A percentile compares a stretch with the other conserved stretches of the same genome.
These are phyloP conservation scores for Lactarius vividus DNA, from an alignment of 768 basidiomycete genomes.

Conservation along the genomic window DNA sequence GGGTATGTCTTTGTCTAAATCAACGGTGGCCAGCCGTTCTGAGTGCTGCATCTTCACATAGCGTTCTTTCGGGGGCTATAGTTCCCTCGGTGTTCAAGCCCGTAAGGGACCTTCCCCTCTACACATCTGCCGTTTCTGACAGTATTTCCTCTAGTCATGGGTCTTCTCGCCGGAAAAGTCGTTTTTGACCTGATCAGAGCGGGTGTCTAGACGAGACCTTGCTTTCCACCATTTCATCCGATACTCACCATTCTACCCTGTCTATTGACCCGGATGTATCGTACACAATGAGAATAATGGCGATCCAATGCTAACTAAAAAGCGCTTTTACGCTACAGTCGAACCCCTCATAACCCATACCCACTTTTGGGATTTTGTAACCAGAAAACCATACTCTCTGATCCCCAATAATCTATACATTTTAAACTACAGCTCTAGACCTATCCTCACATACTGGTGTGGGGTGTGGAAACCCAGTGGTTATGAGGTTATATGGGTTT, in stretches of 20 bases:
- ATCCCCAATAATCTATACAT: no score
- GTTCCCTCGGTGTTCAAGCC: background rate
- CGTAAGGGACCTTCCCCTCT: conserved; percentile 2
- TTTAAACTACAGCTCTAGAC: no score
- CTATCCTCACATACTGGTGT: no score
- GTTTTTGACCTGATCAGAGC: conserved; percentile 15
- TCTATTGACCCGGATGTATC: background rate
- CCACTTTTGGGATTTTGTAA: no score
- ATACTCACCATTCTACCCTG: background rate
- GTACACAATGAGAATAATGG: background rate
- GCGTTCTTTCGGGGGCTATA: background rate
- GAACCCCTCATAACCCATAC: no score
- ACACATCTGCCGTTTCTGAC: background rate
- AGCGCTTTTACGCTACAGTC: background rate
- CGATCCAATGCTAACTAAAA: background rate
- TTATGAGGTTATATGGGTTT: no score
- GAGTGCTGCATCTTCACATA: background rate
- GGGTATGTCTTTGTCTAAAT: conserved; percentile 33
- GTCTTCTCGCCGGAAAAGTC: conserved; percentile 8
- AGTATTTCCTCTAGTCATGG: conserved; percentile 1
- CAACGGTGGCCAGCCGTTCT: background rate
- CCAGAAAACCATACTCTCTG: no score
- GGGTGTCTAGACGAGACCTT: conserved; percentile 7
- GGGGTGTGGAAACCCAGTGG: no score
- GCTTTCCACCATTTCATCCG: background rate